Evolutionary conservation across 768 basidiomycete genomes (phyloP), one percentile per base, ranked within the genome.

Genomic region (Crucibulum laeve): DNA sequence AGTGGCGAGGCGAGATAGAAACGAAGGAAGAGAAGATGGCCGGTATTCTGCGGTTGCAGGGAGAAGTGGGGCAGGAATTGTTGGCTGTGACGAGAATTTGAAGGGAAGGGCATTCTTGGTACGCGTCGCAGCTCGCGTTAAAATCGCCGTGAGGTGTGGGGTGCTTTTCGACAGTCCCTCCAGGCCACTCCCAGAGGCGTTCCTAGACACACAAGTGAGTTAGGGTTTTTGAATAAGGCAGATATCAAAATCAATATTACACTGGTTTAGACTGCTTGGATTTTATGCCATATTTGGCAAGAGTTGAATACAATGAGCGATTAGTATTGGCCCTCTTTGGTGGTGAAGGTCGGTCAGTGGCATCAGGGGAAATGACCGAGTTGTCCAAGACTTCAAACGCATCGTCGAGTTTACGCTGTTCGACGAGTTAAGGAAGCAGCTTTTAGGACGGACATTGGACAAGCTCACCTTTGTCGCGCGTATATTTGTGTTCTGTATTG

Each of bases 331-430:
- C 62, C 34, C 69, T 74, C 51, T 84, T 81, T 17, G 74, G 76
- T n/a, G 80, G 65, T 14, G 77, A 69, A 4, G 71, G 68, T 11
- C 67, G 43, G 47, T 64, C 52, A 44, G 42, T 23, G 42, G 50
- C 18, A 36, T 68, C 63, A 5, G 57, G 52, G 1, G 73, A 53
- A 13, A 65, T 63, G 15, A 87, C 76, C 8, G 82, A 85, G 39
- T 68, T 74, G 56, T 91, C 89, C 40, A 91, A 59, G 32, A 65
- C 72, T 41, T 82, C 78, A 46, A 91, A 77, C 23, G 86, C 90
- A 62, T 91, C 88, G 46, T 88, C 82, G 38, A 91, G 76, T 64
- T 91, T 91, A 38, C 89, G 76, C 85, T 91, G 46, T 19, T 38
- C 14, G 21, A 26, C 18, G 14, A 8, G n/a, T 48, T 18, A 45